Evolutionary conservation across 2,329 filamentous ascomycete species (phyloP).

Genomic region (Scedosporium aurantiacum): DNA sequence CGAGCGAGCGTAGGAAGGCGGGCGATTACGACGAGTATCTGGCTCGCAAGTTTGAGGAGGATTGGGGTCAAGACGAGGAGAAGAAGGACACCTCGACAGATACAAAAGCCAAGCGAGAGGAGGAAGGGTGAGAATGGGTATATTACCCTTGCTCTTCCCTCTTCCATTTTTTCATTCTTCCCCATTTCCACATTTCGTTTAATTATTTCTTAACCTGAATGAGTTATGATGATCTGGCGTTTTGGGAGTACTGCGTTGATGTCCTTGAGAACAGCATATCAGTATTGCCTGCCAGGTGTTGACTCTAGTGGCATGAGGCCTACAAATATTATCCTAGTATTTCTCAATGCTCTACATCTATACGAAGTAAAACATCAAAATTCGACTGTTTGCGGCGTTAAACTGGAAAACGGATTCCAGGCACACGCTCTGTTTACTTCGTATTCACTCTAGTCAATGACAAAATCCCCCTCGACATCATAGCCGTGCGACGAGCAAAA

Average conservation of each 20-base stretch:
- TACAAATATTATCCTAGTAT: no score
- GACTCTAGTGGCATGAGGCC: neutral
- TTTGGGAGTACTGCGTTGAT: neutral
- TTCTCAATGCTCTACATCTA: no score
- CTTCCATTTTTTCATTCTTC: neutral
- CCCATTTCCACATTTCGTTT: neutral
- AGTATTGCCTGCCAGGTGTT: neutral
- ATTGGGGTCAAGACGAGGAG: slow-evolving; percentile 27
- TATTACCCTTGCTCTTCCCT: no score
- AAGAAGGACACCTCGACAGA: neutral
- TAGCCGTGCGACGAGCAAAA: no score
- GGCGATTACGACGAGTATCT: slow-evolving; percentile 41
- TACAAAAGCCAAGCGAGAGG: neutral
- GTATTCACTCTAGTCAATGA: no score
- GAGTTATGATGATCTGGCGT: neutral
- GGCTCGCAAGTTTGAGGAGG: slow-evolving; percentile 30
- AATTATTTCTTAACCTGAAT: neutral
- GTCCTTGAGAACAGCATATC: neutral
- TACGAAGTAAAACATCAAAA: no score
- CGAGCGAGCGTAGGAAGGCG: slow-evolving; percentile 34
- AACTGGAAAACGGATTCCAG: no score
- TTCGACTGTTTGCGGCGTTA: no score
- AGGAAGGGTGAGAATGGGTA: neutral
- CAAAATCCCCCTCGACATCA: no score
- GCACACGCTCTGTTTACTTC: no score